Conservation (phyloP, 805 yeast species). For the Clavispora asparagi region DNA sequence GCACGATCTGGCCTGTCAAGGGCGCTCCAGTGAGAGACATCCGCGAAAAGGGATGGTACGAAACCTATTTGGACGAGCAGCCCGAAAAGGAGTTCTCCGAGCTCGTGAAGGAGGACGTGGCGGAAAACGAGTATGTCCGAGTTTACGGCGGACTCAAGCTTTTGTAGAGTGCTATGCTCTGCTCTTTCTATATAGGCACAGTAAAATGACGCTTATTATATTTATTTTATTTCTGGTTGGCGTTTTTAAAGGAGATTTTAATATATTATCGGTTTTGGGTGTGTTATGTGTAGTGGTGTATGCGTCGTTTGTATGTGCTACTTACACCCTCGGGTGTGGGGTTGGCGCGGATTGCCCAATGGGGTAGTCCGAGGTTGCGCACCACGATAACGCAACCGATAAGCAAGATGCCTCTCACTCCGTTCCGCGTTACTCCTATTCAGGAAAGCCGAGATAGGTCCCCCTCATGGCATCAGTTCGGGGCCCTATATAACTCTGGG, state of each 20-base stretch:
- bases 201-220: background rate
- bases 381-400: background rate
- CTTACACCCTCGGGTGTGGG: background rate
- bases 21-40: background rate
- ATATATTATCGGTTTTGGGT: background rate
- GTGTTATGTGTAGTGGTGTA: background rate
- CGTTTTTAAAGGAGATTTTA: background rate
- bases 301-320: no score
- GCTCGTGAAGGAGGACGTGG: background rate
- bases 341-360: background rate
- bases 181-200: background rate
- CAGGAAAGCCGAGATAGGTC: slow-evolving; percentile 3
- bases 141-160: background rate
- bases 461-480: background rate
- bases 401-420: background rate
- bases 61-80: background rate
- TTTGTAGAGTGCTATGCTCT: background rate
- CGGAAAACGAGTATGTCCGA: background rate
- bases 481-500: background rate
- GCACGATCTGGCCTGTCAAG: background rate
- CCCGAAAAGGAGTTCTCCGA: background rate
- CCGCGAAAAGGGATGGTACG: slow-evolving; percentile 1
- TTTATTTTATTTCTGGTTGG: background rate
- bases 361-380: background rate
- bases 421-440: background rate